phyloP scores from a whole-genome alignment of 2,329 filamentous ascomycete genomes.

The Fusarium proliferatum region DNA sequence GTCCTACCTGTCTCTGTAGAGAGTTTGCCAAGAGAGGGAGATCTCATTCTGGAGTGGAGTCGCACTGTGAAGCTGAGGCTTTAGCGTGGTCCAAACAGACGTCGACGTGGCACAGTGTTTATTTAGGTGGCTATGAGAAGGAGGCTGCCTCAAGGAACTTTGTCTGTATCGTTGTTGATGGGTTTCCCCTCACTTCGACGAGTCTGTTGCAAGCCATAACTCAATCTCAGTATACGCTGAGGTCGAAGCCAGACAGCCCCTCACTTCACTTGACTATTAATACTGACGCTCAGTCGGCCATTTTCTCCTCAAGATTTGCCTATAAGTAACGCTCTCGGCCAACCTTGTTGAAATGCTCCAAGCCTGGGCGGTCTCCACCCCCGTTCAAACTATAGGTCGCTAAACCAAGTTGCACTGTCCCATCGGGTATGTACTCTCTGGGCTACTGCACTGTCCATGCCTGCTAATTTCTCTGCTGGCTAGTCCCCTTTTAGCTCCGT shows the following conservation, averaged over 20 bases:
- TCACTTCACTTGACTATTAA: not conserved
- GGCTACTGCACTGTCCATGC: slow-evolving; percentile 20
- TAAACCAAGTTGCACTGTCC: slow-evolving; percentile 9
- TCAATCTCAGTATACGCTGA: not conserved
- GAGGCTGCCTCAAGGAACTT: not conserved
- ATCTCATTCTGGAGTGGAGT: not conserved
- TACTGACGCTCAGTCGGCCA: not conserved
- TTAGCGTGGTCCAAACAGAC: not conserved
- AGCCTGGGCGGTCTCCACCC: not conserved
- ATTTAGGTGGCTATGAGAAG: not conserved
- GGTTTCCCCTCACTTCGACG: not conserved
- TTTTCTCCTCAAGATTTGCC: not conserved
- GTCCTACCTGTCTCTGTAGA: not conserved
- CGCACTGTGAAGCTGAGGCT: slow-evolving; percentile 25
- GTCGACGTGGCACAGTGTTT: slow-evolving; percentile 30
- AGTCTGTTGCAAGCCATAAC: not conserved
- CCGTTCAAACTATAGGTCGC: not conserved
- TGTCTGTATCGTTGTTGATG: not conserved
- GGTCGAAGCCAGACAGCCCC: not conserved
- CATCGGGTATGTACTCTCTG: not conserved
- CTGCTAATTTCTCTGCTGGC: slow-evolving; percentile 40
- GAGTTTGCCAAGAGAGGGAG: not conserved
- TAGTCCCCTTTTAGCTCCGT: slow-evolving; percentile 35
- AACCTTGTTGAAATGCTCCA: not conserved
- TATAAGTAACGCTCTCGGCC: not conserved